Evolutionary conservation across 148 eudicot species (phyloP).

Genomic region (Dianthus caryophyllus): DNA sequence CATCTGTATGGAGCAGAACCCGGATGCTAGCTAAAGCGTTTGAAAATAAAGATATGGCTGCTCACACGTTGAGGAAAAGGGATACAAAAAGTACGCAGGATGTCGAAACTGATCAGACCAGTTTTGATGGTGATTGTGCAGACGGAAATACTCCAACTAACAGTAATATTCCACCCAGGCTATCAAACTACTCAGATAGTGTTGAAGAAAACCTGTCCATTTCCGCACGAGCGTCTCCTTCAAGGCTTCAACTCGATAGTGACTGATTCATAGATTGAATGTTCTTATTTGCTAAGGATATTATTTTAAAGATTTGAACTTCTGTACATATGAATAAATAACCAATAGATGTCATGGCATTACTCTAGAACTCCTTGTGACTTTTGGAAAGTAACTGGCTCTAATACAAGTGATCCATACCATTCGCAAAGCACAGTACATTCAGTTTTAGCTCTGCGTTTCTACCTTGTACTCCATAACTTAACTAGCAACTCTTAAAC

Average conservation of each 20-base stretch:
- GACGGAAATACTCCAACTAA: neutral
- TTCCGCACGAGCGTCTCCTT: constrained; percentile 8
- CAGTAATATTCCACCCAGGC: constrained; percentile 22
- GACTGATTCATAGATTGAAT: neutral
- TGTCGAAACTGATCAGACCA: constrained; percentile 3
- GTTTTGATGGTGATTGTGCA: constrained; percentile 2
- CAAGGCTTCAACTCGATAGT: neutral
- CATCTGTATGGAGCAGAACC: constrained; percentile 13
- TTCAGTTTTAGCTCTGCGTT: too few species aligned
- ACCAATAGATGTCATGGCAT: too few species aligned
- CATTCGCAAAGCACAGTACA: too few species aligned
- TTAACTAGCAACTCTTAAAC: too few species aligned
- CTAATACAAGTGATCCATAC: too few species aligned
- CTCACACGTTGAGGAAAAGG: constrained; percentile 20
- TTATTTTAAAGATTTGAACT: too few species aligned
- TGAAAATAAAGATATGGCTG: constrained; percentile 12
- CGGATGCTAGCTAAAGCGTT: constrained; percentile 19
- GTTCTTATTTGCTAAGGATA: neutral
- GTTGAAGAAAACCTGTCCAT: constrained; percentile 8
- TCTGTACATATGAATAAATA: too few species aligned
- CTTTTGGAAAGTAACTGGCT: too few species aligned
- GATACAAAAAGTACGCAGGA: constrained; percentile 12
- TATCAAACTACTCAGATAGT: constrained; percentile 16
- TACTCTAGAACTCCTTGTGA: too few species aligned
- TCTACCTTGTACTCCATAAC: too few species aligned